Conservation (phyloP, 192 early-diverging fungal species). For the Anaeromyces robustus region DNA sequence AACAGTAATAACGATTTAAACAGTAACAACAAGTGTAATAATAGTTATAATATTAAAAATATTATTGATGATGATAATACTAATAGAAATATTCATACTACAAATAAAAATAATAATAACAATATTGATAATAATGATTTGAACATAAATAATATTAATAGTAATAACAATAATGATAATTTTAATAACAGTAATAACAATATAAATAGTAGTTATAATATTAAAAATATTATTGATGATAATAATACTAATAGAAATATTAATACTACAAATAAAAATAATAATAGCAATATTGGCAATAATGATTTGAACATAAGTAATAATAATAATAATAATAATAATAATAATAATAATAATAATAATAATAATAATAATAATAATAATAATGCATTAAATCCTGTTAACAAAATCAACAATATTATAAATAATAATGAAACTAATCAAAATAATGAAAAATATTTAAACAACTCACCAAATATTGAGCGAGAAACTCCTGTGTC, state of each 20-base stretch:
- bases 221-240: too few species aligned
- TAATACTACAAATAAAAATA: too few species aligned
- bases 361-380: neutral
- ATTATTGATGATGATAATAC: neutral
- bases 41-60: neutral
- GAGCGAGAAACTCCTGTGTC: too few species aligned
- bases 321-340: neutral
- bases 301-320: neutral
- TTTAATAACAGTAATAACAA: neutral
- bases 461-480: too few species aligned
- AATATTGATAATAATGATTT: neutral
- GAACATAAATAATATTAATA: neutral
- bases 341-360: neutral
- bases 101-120: neutral
- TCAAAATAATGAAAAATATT: too few species aligned
- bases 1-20: neutral
- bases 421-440: too few species aligned
- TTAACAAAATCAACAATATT: too few species aligned
- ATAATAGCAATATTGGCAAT: too few species aligned
- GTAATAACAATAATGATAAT: neutral
- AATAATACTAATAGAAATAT: too few species aligned
- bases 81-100: neutral
- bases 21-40: neutral
- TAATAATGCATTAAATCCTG: too few species aligned
- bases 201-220: neutral